Conservation (phyloP, 352 stramenopile genomes). For the Phytophthora litchii region DNA sequence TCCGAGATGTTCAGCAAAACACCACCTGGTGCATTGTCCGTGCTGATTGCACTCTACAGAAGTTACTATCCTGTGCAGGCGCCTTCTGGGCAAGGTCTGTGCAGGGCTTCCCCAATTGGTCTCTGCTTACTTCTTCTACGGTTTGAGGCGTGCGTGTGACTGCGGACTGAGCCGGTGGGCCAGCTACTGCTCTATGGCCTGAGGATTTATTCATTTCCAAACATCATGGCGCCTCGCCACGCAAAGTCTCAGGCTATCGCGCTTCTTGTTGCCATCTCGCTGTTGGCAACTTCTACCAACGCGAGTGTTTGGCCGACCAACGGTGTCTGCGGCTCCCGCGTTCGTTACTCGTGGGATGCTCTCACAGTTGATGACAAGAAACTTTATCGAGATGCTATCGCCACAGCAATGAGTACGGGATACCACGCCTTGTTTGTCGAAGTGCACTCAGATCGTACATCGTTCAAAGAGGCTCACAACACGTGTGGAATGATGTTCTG, state of each 20-base stretch:
- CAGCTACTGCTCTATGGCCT: constrained; percentile 8
- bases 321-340: constrained; percentile 45
- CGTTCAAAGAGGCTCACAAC: constrained; percentile 46
- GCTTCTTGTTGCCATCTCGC: constrained; percentile 23
- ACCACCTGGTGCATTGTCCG: constrained; percentile 1
- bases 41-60: constrained; percentile 9
- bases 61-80: constrained; percentile 14
- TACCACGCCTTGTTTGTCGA: constrained; percentile 66
- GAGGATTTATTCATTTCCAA: constrained; percentile 27
- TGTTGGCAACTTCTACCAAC: constrained; percentile 14
- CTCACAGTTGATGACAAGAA: constrained; percentile 56
- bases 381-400: constrained; percentile 70
- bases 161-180: constrained; percentile 15
- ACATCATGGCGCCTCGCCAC: constrained; percentile 27
- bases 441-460: constrained; percentile 50
- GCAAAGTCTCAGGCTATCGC: constrained; percentile 22
- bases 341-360: constrained; percentile 54
- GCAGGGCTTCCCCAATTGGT: constrained; percentile 5
- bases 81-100: constrained; percentile 22
- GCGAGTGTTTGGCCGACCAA: constrained; percentile 27
- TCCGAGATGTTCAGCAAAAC: constrained; percentile 9
- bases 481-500: constrained; percentile 70
- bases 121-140: constrained; percentile 25
- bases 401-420: constrained; percentile 50
- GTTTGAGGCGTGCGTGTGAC: constrained; percentile 28